A percentile compares a stretch with the other conserved stretches of the same genome.
Evolutionary conservation across 2,329 filamentous ascomycete genomes (phyloP).

Genomic region (Aspergillus brunneoviolaceus): DNA sequence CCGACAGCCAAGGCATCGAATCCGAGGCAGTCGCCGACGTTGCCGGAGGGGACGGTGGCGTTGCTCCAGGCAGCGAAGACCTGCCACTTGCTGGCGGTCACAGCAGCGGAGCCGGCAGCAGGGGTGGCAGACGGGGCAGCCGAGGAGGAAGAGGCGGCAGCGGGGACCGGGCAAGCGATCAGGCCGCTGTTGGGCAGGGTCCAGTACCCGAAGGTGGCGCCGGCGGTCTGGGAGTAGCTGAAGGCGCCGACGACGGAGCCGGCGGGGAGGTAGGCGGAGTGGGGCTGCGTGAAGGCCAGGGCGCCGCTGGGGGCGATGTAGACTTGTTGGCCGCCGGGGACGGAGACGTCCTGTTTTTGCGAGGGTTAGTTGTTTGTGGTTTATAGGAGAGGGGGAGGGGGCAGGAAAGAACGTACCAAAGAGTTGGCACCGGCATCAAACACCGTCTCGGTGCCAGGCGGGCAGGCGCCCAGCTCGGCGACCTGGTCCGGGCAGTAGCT

Average conservation of each 20-base stretch:
- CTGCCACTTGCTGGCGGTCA: conserved; percentile 35
- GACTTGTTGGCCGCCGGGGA: conserved; percentile 63
- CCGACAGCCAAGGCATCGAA: conserved; percentile 40
- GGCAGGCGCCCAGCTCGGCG: conserved; percentile 36
- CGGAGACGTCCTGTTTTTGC: conserved; percentile 46
- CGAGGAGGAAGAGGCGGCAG: not conserved
- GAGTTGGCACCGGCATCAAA: conserved; percentile 42
- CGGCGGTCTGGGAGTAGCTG: conserved; percentile 30
- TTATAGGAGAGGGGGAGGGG: not conserved
- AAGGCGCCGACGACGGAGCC: conserved; percentile 56
- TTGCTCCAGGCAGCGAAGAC: conserved; percentile 44
- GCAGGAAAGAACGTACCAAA: conserved; percentile 30
- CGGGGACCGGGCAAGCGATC: conserved; percentile 41
- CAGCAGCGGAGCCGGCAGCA: conserved; percentile 12
- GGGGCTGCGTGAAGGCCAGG: conserved; percentile 58
- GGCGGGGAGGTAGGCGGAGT: conserved; percentile 53
- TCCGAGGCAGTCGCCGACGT: conserved; percentile 39
- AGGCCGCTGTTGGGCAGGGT: conserved; percentile 40
- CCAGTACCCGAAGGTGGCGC: conserved; percentile 29
- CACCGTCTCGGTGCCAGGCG: conserved; percentile 49
- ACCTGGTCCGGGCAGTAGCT: conserved; percentile 48
- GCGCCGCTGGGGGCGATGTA: conserved; percentile 57
- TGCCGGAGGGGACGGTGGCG: conserved; percentile 41
- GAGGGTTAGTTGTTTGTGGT: too few relatives aligned
- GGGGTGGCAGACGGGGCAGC: too few relatives aligned